A percentile compares a stretch with the other conserved stretches of the same genome.
Evolutionary conservation across 73 alveolate species (phyloP).

Genomic region (Paramecium pentaurelia): DNA sequence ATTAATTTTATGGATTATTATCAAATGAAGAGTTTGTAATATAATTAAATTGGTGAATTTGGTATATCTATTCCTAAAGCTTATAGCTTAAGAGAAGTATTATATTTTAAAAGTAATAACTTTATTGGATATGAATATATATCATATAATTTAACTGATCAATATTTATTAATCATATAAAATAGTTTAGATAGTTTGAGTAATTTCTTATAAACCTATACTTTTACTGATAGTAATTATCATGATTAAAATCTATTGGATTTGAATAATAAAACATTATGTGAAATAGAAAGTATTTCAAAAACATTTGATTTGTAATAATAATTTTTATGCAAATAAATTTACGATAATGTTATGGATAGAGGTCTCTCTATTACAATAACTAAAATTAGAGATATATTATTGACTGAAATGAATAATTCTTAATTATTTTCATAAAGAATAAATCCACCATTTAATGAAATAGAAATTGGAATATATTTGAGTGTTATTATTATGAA

Average conservation of each 20-base stretch:
- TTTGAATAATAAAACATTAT: background rate
- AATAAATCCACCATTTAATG: background rate
- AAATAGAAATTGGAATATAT: background rate
- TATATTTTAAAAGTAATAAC: background rate
- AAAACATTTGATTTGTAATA: background rate
- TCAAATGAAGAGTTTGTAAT: background rate
- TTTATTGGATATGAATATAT: background rate
- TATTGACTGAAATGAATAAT: background rate
- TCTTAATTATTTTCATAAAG: background rate
- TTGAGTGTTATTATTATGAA: background rate
- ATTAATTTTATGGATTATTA: background rate
- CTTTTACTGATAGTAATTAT: background rate
- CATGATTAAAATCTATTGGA: background rate
- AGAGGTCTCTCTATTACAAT: background rate
- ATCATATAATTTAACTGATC: background rate
- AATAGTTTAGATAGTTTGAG: background rate
- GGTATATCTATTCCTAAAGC: background rate
- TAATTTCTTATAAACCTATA: background rate
- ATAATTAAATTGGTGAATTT: background rate
- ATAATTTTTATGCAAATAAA: background rate
- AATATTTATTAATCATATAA: background rate
- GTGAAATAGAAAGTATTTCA: background rate
- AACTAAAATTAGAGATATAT: background rate
- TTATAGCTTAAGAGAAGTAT: background rate
- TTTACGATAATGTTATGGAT: background rate